phyloP scores from a whole-genome alignment of 2,329 filamentous ascomycete genomes.

The Massarina eburnea region DNA sequence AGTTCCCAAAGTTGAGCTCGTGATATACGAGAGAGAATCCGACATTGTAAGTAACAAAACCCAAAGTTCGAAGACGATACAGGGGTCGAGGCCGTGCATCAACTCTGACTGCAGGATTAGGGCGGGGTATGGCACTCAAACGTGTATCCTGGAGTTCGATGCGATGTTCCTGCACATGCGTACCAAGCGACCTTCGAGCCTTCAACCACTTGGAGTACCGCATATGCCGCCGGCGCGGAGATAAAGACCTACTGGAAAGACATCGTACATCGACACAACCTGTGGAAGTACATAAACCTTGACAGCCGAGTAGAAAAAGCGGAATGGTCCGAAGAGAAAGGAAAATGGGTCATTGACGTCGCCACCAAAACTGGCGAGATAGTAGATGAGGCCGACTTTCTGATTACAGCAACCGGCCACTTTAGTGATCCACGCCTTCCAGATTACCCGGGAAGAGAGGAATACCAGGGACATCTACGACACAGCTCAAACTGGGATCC shows the following conservation, averaged over 20 bases:
- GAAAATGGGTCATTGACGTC: slow-evolving; percentile 66
- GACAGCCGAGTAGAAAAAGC: slow-evolving; percentile 34
- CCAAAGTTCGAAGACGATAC: no score
- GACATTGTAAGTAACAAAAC: slow-evolving; percentile 9
- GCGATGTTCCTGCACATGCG: slow-evolving; percentile 38
- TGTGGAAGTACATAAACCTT: slow-evolving; percentile 36
- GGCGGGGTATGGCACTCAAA: slow-evolving; percentile 54
- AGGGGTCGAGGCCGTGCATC: no score
- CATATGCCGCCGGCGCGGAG: slow-evolving; percentile 38
- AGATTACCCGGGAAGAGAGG: slow-evolving; percentile 6
- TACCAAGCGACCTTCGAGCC: slow-evolving; percentile 43
- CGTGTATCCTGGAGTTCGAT: slow-evolving; percentile 65
- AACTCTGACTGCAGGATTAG: slow-evolving; percentile 18
- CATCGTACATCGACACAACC: slow-evolving; percentile 36
- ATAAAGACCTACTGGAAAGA: slow-evolving; percentile 40
- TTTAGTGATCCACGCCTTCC: slow-evolving; percentile 9
- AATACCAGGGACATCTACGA: slow-evolving; percentile 12
- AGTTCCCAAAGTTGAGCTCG: slow-evolving; percentile 63
- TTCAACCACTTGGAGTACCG: slow-evolving; percentile 40
- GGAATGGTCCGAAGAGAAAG: slow-evolving; percentile 34
- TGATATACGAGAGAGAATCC: slow-evolving; percentile 50
- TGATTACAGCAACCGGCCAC: slow-evolving; percentile 26
- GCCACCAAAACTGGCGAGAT: slow-evolving; percentile 51
- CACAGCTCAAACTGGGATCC: slow-evolving; percentile 15
- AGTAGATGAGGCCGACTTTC: slow-evolving; percentile 16